A percentile compares a stretch with the other conserved stretches of the same genome.
Conservation (phyloP, 1,139 yeast species). For the Blastobotrys petasosporus region DNA sequence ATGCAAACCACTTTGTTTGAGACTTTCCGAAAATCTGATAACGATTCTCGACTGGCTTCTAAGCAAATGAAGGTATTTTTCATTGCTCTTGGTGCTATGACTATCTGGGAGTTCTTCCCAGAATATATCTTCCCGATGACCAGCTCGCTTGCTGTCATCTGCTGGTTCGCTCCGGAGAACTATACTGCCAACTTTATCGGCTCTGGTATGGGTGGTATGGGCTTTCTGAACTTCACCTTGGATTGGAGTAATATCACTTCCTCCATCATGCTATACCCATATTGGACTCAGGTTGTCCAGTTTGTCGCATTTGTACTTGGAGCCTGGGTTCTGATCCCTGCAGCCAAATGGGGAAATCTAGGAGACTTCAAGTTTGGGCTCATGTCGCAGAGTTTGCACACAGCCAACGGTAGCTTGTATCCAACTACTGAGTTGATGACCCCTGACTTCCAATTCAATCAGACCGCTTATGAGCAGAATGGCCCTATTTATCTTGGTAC, state of each 20-base stretch:
- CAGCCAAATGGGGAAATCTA: constrained; percentile 40
- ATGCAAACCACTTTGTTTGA: constrained; percentile 15
- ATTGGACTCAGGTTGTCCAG: constrained; percentile 35
- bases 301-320: constrained; percentile 39
- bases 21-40: constrained; percentile 10
- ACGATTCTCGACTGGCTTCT: constrained; percentile 8
- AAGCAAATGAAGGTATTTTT: constrained; percentile 13
- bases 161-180: constrained; percentile 26
- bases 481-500: constrained; percentile 48
- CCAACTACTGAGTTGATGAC: constrained; percentile 35
- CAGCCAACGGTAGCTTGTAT: constrained; percentile 39
- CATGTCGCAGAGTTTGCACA: constrained; percentile 38
- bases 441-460: constrained; percentile 9
- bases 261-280: constrained; percentile 24
- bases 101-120: constrained; percentile 11
- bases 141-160: constrained; percentile 6
- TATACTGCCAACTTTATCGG: constrained; percentile 11
- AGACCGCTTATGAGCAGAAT: constrained; percentile 30
- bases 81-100: constrained; percentile 3
- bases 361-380: constrained; percentile 44
- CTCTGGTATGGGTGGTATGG: constrained; percentile 13
- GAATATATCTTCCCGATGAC: constrained; percentile 12
- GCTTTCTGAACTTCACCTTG: constrained; percentile 11
- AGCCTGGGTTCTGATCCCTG: constrained; percentile 36
- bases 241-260: constrained; percentile 15